Base-by-base conservation (phyloP, 345 rosid genomes). In the Pistacia atlantica region DNA sequence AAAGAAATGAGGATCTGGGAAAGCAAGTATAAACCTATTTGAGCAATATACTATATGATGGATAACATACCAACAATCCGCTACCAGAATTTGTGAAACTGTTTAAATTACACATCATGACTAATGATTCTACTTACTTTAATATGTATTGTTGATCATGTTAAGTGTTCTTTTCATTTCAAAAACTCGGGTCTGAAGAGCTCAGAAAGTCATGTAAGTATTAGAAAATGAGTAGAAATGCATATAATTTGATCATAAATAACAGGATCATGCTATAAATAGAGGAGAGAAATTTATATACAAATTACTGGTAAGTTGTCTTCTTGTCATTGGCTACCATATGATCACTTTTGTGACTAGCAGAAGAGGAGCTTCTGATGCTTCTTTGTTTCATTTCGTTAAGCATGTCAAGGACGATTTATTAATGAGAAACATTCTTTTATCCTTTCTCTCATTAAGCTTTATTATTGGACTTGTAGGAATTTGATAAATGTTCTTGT, bases 401-500 rank as follows among this genome's bases (percentile, higher is more conserved):
- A 52, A 65, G 64, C 33, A 62, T 28, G 38, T 65, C 77, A 77
- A 67, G 38, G 20, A 11, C 16, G 0, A 35, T 2, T 4, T 38
- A 38, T 38, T 38, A 14, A 6, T 9, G 1, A 63, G 37, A 37
- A 33, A 63, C 67, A 35, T 14, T 33, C 35, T n/a, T 17, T 63
- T 62, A 56, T 62, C 17, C 5, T 33, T 78, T 46, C 69, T 60
- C 67, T 77, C 75, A 80, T 72, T 22, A 22, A 22, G 25, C 25
- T 22, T 22, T 22, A 22, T 22, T 22, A 22, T 22, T 22, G 25
- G 25, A 63, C 54, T 74, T 86, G 82, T 96, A 97, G 99, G 90
- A 94, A 97, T 85, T 86, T 97, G 89, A 97, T 97, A 84, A 94
- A 97, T 78, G 92, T 97, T 81, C 99, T 97, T 42, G 98, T 97